Evolutionary conservation across 2,329 filamentous ascomycete species (phyloP), one percentile per base, ranked within the genome.

Genomic region (Ascochyta pisi): DNA sequence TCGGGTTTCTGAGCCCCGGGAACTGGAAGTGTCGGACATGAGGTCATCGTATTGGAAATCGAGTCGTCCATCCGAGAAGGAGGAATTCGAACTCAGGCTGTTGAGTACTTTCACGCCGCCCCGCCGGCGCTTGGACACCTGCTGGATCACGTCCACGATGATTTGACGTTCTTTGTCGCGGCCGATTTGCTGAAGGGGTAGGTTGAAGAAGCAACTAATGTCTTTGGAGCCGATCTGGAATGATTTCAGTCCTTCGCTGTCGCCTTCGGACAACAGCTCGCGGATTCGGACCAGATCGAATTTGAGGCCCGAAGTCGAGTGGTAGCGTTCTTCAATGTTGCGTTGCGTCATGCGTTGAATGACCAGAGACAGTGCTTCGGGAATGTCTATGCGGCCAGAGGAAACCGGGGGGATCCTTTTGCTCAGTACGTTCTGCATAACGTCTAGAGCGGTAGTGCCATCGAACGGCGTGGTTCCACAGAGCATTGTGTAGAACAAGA

Each of bases 291-390:
- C 76, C 45, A 98, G 78, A 71, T 98, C 94, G 68, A 91, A 83
- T 63, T 92, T 92, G 55, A 97, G 83, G 2, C 94, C 93, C 55
- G 91, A 92, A 0, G 90, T 89, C 6, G 92, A 96, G 67, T 96
- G 89, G 72, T 97, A 98, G 13, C 94, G 86, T 54, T 97, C 93
- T 53, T 87, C 85, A 12, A 96, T 90, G 57, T 88, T 90, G 75
- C 96, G 96, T 57, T 92, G 88, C 0, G 92, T 96, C 84, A 96
- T 96, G 73, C 92, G 96, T 71, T 94, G 89, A 37, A 98, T 91
- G 39, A 97, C 89, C 29, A 85, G 84, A 1, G 90, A 90, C 38
- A 97, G 81, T 7, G 89, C 89, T 54, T 96, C 91, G 0, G 94
- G 94, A 6, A 96, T 82, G 69, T 97, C 94, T 57, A 92, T 83